Conservation (phyloP, 345 rosid genomes). For the Odontarrhena argentea region DNA sequence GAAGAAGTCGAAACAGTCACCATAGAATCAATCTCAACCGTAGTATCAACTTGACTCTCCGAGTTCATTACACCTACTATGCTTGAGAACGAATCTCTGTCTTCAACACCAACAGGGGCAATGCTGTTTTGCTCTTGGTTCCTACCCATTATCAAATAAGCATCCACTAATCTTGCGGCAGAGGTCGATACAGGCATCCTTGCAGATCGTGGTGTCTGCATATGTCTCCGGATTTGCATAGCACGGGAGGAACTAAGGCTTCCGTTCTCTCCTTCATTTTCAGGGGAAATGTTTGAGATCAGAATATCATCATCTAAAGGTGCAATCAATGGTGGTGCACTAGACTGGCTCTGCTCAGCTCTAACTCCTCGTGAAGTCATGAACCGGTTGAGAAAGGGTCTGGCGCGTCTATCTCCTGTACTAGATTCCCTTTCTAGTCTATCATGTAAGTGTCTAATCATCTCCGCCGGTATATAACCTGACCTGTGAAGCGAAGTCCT, state of each 20-base stretch:
- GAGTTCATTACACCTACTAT: conserved; percentile 74
- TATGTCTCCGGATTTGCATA: conserved; percentile 44
- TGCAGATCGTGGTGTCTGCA: conserved; percentile 36
- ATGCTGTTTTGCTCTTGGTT: conserved; percentile 54
- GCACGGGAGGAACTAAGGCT: conserved; percentile 38
- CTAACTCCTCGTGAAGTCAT: conserved; percentile 61
- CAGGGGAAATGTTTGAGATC: conserved; percentile 41
- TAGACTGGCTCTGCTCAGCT: conserved; percentile 54
- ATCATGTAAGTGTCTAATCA: conserved; percentile 66
- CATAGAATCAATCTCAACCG: conserved; percentile 76
- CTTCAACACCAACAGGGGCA: conserved; percentile 55
- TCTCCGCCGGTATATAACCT: conserved; percentile 54
- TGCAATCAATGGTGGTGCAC: conserved; percentile 40
- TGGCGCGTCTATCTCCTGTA: conserved; percentile 38
- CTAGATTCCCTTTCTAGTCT: conserved; percentile 58
- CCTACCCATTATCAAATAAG: conserved; percentile 54
- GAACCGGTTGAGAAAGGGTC: conserved; percentile 50
- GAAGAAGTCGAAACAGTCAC: conserved; percentile 69
- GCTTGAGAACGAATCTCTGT: conserved; percentile 83
- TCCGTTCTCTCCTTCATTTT: conserved; percentile 47
- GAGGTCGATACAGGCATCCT: conserved; percentile 45
- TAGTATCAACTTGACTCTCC: conserved; percentile 75
- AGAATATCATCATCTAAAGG: conserved; percentile 39
- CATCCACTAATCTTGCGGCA: conserved; percentile 52
- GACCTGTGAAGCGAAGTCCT: conserved; percentile 69